These are phyloP conservation scores for Rubus parviflorus DNA, from an alignment of 306 rosid genomes.

Conservation along the genomic window DNA sequence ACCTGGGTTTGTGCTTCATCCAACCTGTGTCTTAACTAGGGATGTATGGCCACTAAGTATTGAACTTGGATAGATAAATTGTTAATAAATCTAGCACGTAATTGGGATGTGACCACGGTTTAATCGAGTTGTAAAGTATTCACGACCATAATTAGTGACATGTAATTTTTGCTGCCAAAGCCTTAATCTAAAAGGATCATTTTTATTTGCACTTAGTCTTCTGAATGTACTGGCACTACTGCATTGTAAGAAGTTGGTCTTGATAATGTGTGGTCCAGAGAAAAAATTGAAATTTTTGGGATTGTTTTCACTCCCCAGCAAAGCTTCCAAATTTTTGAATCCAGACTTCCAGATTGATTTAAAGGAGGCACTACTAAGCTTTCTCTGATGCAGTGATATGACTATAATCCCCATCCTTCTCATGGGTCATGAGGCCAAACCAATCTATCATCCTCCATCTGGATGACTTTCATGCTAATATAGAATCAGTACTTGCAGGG, in stretches of 20 bases:
- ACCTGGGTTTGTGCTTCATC: slow-evolving; percentile 37
- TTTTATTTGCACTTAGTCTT: background rate
- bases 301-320: too few relatives aligned
- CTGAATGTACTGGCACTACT: background rate
- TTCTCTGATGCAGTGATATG: too few relatives aligned
- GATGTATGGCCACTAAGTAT: slow-evolving; percentile 27
- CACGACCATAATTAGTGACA: slow-evolving; percentile 7
- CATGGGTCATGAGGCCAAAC: too few relatives aligned
- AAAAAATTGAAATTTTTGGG: too few relatives aligned
- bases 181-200: slow-evolving; percentile 7
- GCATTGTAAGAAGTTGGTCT: background rate
- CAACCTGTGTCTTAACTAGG: slow-evolving; percentile 16
- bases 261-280: background rate
- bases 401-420: too few relatives aligned
- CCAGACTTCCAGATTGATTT: too few relatives aligned
- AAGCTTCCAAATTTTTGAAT: too few relatives aligned
- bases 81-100: slow-evolving; percentile 18
- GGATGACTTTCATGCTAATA: too few relatives aligned
- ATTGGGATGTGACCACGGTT: slow-evolving; percentile 8
- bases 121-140: slow-evolving; percentile 25
- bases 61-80: background rate
- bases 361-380: too few relatives aligned
- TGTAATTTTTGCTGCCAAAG: slow-evolving; percentile 25
- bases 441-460: too few relatives aligned
- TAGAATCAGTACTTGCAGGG: too few relatives aligned